Percentiles rank a stretch among this genome's conserved stretches.
phyloP scores from a whole-genome alignment of 1,139 yeast genomes.

The Yamadazyma friedrichii region DNA sequence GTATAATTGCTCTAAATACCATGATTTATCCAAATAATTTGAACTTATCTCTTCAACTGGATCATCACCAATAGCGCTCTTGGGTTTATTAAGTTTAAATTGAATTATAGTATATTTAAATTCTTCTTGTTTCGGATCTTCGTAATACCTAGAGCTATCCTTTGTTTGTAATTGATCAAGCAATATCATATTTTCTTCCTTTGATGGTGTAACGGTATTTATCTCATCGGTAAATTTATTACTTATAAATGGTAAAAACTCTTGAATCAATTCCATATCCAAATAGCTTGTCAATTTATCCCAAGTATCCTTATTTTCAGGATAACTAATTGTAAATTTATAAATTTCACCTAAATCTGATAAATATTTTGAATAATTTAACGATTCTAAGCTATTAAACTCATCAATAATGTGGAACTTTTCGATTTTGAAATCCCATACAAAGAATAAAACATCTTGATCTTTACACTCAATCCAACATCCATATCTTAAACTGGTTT shows the following conservation, averaged over 20 bases:
- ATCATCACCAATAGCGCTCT: background rate
- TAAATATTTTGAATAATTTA: slow-evolving; percentile 17
- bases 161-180: slow-evolving; percentile 16
- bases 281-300: slow-evolving; percentile 14
- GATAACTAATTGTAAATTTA: slow-evolving; percentile 23
- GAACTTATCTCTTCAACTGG: slow-evolving; percentile 17
- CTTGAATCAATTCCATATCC: slow-evolving; percentile 23
- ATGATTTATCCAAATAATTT: slow-evolving; percentile 27
- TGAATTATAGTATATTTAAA: slow-evolving; percentile 25
- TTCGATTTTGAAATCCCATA: slow-evolving; percentile 20
- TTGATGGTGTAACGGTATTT: slow-evolving; percentile 27
- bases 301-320: slow-evolving; percentile 22
- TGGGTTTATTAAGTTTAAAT: slow-evolving; percentile 15
- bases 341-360: slow-evolving; percentile 21
- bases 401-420: slow-evolving; percentile 22
- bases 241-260: slow-evolving; percentile 17
- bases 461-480: slow-evolving; percentile 26
- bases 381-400: slow-evolving; percentile 26
- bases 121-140: slow-evolving; percentile 16
- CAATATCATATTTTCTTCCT: slow-evolving; percentile 27
- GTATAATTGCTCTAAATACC: slow-evolving; percentile 25
- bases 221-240: slow-evolving; percentile 14
- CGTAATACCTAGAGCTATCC: slow-evolving; percentile 11
- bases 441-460: slow-evolving; percentile 15
- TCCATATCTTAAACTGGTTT: slow-evolving; percentile 24